Percentiles rank a stretch among this genome's conserved stretches.
Evolutionary conservation across 129 eudicot genomes (phyloP).

Genomic region (Tagetes patula): DNA sequence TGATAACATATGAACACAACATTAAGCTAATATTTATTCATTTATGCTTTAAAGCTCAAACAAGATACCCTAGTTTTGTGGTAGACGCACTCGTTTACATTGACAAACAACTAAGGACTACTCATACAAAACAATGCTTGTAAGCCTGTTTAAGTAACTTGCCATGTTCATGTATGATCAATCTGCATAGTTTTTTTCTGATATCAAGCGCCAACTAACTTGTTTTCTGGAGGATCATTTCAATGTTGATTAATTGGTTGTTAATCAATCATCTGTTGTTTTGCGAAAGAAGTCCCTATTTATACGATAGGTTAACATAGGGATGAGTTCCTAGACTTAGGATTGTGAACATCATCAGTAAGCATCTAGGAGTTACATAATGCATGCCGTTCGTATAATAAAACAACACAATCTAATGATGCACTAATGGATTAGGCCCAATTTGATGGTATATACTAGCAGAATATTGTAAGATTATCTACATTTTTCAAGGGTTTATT

Average conservation of each 20-base stretch:
- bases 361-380: neutral
- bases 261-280: neutral
- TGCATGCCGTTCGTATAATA: neutral
- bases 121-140: neutral
- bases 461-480: neutral
- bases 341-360: neutral
- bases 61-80: conserved; percentile 8
- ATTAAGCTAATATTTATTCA: neutral
- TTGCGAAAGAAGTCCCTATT: neutral
- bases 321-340: neutral
- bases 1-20: neutral
- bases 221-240: neutral
- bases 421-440: conserved; percentile 1
- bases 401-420: conserved; percentile 11
- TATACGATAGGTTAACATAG: neutral
- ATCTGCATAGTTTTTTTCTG: neutral
- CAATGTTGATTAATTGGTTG: neutral
- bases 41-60: neutral
- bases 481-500: neutral
- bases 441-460: conserved; percentile 1
- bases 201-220: neutral
- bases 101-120: conserved; percentile 17
- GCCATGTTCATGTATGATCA: neutral
- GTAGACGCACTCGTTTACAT: neutral
- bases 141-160: conserved; percentile 16